Conservation (phyloP, 2,329 filamentous ascomycete genomes). For the Pseudogymnoascus verrucosus region DNA sequence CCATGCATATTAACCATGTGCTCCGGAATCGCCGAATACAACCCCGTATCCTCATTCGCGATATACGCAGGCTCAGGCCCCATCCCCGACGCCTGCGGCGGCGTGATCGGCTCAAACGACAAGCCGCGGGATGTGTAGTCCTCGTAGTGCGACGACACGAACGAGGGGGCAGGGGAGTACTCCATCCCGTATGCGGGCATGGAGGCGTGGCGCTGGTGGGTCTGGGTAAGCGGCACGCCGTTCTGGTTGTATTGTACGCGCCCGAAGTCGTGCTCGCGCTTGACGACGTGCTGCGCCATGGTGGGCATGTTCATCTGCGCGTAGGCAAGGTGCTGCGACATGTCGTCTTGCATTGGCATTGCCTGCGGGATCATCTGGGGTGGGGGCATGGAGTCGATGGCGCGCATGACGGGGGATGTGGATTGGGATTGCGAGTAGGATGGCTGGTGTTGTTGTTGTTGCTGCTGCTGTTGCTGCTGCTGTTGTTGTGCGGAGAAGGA, state of each 20-base stretch:
- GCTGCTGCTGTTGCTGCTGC: conserved; percentile 47
- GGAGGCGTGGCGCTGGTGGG: conserved; percentile 90
- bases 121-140: conserved; percentile 87
- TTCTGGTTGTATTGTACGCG: conserved; percentile 88
- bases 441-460: conserved; percentile 22
- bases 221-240: conserved; percentile 72
- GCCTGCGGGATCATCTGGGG: conserved; percentile 68
- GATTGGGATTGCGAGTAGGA: conserved; percentile 63
- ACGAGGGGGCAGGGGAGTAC: conserved; percentile 95
- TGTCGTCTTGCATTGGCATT: conserved; percentile 49
- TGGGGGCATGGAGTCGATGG: conserved; percentile 89
- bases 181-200: conserved; percentile 94
- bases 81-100: conserved; percentile 75
- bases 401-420: conserved; percentile 80
- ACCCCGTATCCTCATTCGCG: conserved; percentile 91
- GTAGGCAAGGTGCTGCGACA: conserved; percentile 58
- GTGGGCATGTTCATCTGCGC: conserved; percentile 61
- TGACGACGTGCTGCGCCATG: conserved; percentile 67
- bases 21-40: conserved; percentile 93
- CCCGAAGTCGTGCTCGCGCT: conserved; percentile 79
- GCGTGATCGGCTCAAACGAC: conserved; percentile 94
- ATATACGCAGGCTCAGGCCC: conserved; percentile 91
- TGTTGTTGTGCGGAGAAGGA: conserved; percentile 66
- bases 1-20: conserved; percentile 75
- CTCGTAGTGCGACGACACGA: conserved; percentile 97